Conservation (phyloP, 352 stramenopile species). For the Globisporangium megalacanthum region DNA sequence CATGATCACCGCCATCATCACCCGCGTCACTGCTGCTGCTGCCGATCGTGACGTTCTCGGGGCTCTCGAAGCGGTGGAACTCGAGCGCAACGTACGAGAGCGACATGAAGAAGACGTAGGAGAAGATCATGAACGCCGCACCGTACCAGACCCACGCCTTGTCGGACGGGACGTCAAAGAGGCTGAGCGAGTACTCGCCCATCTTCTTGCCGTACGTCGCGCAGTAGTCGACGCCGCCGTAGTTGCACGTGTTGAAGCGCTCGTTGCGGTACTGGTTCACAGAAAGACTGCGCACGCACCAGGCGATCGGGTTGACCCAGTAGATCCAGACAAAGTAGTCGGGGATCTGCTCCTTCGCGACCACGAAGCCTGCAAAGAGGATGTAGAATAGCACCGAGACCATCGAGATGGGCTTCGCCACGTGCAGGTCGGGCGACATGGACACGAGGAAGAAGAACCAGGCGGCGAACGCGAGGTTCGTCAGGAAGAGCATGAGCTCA, state of each 20-base stretch:
- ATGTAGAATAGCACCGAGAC: conserved; percentile 60
- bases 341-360: conserved; percentile 53
- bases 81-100: conserved; percentile 34
- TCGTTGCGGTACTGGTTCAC: conserved; percentile 58
- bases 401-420: conserved; percentile 59
- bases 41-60: conserved; percentile 37
- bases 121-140: conserved; percentile 43
- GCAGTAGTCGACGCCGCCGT: conserved; percentile 51
- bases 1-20: no score
- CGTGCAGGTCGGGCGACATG: conserved; percentile 31
- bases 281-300: conserved; percentile 50
- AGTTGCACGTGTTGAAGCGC: conserved; percentile 39
- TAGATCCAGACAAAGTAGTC: conserved; percentile 73
- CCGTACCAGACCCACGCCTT: conserved; percentile 47
- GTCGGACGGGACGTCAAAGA: conserved; percentile 48
- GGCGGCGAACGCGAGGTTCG: conserved; percentile 57
- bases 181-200: conserved; percentile 39
- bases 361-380: conserved; percentile 62
- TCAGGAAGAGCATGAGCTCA: conserved; percentile 54
- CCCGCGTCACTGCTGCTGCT: no score
- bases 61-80: conserved; percentile 45
- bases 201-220: conserved; percentile 25
- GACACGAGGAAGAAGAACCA: conserved; percentile 70
- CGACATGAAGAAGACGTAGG: conserved; percentile 42
- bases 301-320: conserved; percentile 70